Evolutionary conservation across 2,329 filamentous ascomycete genomes (phyloP), one percentile per base, ranked within the genome.

Genomic region (Ophiosphaerella herpotricha): DNA sequence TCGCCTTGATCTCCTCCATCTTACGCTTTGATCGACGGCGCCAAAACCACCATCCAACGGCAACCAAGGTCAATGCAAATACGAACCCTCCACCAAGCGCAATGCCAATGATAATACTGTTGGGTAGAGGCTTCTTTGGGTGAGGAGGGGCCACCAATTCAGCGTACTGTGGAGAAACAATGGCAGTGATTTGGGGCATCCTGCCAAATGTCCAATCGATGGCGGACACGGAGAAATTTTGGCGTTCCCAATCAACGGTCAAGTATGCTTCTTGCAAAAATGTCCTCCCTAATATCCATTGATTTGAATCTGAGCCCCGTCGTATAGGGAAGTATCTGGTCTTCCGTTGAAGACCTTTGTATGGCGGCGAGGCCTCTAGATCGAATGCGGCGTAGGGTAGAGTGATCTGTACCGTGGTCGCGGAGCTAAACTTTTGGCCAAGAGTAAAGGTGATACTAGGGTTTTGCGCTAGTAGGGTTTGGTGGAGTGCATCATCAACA

Each of bases 191-290:
- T 16, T 66, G 45, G 16, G 63, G 37, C 13, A 49, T 38, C 33
- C 58, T 57, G 36, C 64, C 69, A 46, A 62, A 66, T 1, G 54
- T 60, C 64, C 68, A 75, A 40, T 64, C 61, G 50, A 61, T 55
- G 44, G 76, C 77, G 13, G 74, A 77, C 2, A 81, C 63, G 24
- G 75, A 76, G 65, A 81, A 80, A 31, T 72, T 74, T 23, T 72
- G 62, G 11, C 75, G 70, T 53, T 80, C 78, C 68, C 76, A 80
- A 52, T 81, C 77, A 5, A 79, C 77, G 3, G 70, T 72, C 40
- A 81, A 51, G 52, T 81, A 80, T 2, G 86, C 81, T 69, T 90
- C 87, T 65, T 90, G 88, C 46, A 91, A 73, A 57, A 90, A 90
- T 0, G 83, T 81, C 31, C 86, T 80, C 7, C 88, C 88, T 32